Evolutionary conservation across 768 basidiomycete species (phyloP).

Genomic region (Boletus vermiculosoides): DNA sequence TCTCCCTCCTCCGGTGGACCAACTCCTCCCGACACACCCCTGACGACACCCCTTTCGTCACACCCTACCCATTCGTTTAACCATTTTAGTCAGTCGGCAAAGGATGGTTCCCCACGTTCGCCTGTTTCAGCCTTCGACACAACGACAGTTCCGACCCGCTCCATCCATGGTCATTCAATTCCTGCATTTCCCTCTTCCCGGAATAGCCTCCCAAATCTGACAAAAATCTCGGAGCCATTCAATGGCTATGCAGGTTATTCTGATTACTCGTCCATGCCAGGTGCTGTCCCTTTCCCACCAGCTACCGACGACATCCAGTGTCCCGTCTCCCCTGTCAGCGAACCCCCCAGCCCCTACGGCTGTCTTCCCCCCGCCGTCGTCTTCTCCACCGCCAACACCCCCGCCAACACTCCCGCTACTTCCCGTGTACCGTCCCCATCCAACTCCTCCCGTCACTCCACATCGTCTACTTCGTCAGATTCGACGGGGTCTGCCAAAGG

Average conservation of each 20-base stretch:
- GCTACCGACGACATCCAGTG: slow-evolving; percentile 30
- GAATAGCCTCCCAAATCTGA: slow-evolving; percentile 27
- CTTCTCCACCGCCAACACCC: slow-evolving; percentile 49
- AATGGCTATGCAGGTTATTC: slow-evolving; percentile 67
- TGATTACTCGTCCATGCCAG: slow-evolving; percentile 66
- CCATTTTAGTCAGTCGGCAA: slow-evolving; percentile 32
- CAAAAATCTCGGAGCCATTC: slow-evolving; percentile 53
- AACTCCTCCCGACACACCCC: slow-evolving; percentile 44
- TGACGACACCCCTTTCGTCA: slow-evolving; percentile 42
- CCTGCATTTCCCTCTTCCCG: slow-evolving; percentile 32
- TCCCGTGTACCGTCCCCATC: slow-evolving; percentile 42
- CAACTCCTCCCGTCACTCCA: slow-evolving; percentile 20
- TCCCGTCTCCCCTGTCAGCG: slow-evolving; percentile 30
- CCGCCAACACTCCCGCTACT: slow-evolving; percentile 45
- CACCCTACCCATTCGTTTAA: slow-evolving; percentile 33
- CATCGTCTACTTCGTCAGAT: slow-evolving; percentile 17
- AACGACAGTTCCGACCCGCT: slow-evolving; percentile 49
- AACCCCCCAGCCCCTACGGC: slow-evolving; percentile 35
- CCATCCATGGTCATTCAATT: slow-evolving; percentile 39
- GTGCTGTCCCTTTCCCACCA: slow-evolving; percentile 42
- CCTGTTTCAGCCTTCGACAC: slow-evolving; percentile 53
- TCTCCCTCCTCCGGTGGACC: slow-evolving; percentile 45
- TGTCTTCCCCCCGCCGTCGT: slow-evolving; percentile 69
- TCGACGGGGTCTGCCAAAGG: slow-evolving; percentile 24
- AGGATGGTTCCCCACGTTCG: slow-evolving; percentile 26